Evolutionary conservation across 2,329 filamentous ascomycete genomes (phyloP), one percentile per base, ranked within the genome.

Genomic region (Bipolaris bicolor): DNA sequence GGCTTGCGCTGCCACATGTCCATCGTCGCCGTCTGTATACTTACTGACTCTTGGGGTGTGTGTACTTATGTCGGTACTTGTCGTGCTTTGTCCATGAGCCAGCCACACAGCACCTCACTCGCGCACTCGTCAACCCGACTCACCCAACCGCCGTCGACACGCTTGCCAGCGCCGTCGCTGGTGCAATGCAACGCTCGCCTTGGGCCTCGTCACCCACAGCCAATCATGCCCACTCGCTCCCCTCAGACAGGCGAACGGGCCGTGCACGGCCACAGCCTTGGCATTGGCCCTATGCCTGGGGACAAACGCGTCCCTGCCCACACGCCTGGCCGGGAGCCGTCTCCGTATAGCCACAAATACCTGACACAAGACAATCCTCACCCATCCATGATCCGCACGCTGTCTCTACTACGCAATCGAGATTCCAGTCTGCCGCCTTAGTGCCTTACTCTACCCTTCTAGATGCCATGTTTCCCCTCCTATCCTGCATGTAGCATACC

Each of bases 241-340:
- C 50, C 29, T 24, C 34, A 52, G 41, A 29, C 34, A 52, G 41
- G 44, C 52, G 48, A 31, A 52, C 67, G 58, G 54, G 43, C 37
- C 37, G 63, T 61, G 64, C 68, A 70, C 69, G 59, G 62, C 61
- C 65, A 67, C 67, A 58, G 44, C 24, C 67, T 66, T 68, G 62
- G 68, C 65, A 54, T 55, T 70, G 63, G 64, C 67, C 70, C 60
- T 66, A 70, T 46, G 64, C 60, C 62, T 73, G 68, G 59, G 69
- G 67, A 57, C 62, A 68, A 60, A 58, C 57, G 57, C 58, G 56
- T 49, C 61, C 52, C 60, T 55, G 41, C 41, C 22, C 41, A 29
- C 41, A 10, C n/a, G 41, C 10, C 7, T 16, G 22, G 24, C 41
- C 22, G 22, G 41, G 41, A 44, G 15, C 22, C 24, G 55, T 58